Conservation (phyloP, 2,329 filamentous ascomycete genomes). For the Allantophomopsis lycopodina region DNA sequence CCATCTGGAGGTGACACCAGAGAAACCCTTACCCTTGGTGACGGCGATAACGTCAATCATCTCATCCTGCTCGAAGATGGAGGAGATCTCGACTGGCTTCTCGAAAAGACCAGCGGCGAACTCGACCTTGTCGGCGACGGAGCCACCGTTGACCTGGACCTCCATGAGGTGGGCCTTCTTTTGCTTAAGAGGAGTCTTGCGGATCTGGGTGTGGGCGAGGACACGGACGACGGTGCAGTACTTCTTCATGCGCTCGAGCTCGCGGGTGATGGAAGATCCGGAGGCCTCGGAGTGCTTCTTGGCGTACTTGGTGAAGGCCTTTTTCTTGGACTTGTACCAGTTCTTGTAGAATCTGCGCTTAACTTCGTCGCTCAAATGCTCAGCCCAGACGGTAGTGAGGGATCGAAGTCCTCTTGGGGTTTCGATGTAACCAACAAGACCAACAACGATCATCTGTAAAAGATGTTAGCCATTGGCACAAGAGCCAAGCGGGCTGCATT, state of each 20-base stretch:
- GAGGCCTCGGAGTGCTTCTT: constrained; percentile 97
- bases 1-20: constrained; percentile 95
- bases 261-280: constrained; percentile 83
- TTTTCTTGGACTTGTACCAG: constrained; percentile 99
- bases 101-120: constrained; percentile 95
- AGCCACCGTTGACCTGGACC: constrained; percentile 98
- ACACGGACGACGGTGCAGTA: constrained; percentile 99
- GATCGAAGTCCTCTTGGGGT: constrained; percentile 98
- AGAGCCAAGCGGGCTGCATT: constrained; percentile 68
- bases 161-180: constrained; percentile 99
- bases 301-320: constrained; percentile 99
- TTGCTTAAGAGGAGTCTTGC: constrained; percentile 99
- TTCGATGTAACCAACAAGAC: constrained; percentile 99
- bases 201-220: constrained; percentile 98
- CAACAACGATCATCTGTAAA: constrained; percentile 93
- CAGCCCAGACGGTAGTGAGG: constrained; percentile 98
- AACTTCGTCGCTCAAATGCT: constrained; percentile 96
- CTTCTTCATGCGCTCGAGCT: constrained; percentile 99
- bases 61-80: constrained; percentile 99
- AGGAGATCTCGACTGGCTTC: constrained; percentile 89
- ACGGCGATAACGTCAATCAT: constrained; percentile 98
- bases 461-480: constrained; percentile 61
- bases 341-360: constrained; percentile 99
- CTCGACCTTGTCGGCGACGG: constrained; percentile 89
- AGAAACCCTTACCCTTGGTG: constrained; percentile 99